These are phyloP conservation scores for Penicillium odoratum DNA, from an alignment of 495 filamentous ascomycete genomes.

Conservation along the genomic window DNA sequence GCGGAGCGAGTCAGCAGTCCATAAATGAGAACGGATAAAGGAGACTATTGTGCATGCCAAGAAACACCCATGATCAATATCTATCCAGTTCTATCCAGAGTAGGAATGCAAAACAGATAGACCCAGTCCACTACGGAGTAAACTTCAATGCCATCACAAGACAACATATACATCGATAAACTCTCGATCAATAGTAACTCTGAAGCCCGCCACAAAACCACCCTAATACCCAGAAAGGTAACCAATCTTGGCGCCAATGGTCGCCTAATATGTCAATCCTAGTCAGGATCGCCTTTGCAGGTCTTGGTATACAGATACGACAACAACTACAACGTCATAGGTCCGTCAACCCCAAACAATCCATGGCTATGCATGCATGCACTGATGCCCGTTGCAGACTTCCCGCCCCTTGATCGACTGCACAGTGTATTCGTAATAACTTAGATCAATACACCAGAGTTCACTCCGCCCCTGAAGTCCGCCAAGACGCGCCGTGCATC, in stretches of 20 bases:
- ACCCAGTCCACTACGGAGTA: neutral
- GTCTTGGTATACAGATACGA: slow-evolving; percentile 5
- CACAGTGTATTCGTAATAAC: neutral
- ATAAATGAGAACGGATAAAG: neutral
- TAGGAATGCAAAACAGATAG: neutral
- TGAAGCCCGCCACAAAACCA: neutral
- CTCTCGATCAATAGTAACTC: neutral
- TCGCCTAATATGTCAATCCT: slow-evolving; percentile 9
- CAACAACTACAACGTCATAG: neutral
- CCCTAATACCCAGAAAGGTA: neutral
- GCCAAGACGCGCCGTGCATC: slow-evolving; percentile 41
- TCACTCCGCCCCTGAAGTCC: slow-evolving; percentile 15
- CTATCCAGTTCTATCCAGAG: neutral
- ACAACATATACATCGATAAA: neutral
- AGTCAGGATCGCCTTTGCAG: slow-evolving; percentile 19
- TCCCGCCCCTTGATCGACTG: slow-evolving; percentile 16
- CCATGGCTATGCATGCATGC: slow-evolving; percentile 1
- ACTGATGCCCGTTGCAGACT: neutral
- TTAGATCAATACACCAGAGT: neutral
- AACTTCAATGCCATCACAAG: neutral
- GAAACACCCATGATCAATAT: neutral
- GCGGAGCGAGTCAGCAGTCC: slow-evolving; percentile 1
- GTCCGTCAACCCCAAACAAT: neutral
- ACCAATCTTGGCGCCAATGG: slow-evolving; percentile 21
- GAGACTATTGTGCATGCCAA: neutral